phyloP scores from a whole-genome alignment of 257 asterid genomes.

The Solanum chaucha region DNA sequence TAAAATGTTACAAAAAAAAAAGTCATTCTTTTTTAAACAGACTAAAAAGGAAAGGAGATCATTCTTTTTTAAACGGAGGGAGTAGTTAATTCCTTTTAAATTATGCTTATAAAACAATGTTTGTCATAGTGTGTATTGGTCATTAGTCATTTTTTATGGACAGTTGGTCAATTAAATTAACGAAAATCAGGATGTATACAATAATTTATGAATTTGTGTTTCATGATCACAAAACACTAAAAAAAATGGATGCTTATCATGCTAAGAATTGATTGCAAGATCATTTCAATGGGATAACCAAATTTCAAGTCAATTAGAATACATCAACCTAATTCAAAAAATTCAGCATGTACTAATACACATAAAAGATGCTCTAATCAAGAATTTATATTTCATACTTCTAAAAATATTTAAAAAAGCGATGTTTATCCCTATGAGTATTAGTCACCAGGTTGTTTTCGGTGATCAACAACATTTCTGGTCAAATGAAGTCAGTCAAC shows the following conservation, averaged over 20 bases:
- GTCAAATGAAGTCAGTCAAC: no score
- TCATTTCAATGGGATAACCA: not conserved
- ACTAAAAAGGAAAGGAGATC: no score
- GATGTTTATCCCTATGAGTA: not conserved
- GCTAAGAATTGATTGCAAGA: not conserved
- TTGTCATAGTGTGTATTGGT: not conserved
- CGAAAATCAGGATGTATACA: not conserved
- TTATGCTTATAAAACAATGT: not conserved
- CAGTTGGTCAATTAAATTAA: not conserved
- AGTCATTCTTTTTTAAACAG: no score
- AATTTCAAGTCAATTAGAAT: not conserved
- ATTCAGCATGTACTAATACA: no score
- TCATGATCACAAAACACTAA: not conserved
- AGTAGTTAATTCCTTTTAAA: no score
- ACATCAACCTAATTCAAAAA: not conserved
- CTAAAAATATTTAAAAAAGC: no score
- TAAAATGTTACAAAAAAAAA: no score
- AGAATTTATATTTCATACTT: no score
- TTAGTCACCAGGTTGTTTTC: not conserved
- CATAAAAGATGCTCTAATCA: not conserved
- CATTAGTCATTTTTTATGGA: no score
- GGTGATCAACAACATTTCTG: no score
- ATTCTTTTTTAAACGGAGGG: no score
- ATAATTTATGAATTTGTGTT: not conserved
- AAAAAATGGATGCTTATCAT: not conserved